These are phyloP conservation scores for Senna tora DNA, from an alignment of 306 rosid genomes.

Conservation along the genomic window DNA sequence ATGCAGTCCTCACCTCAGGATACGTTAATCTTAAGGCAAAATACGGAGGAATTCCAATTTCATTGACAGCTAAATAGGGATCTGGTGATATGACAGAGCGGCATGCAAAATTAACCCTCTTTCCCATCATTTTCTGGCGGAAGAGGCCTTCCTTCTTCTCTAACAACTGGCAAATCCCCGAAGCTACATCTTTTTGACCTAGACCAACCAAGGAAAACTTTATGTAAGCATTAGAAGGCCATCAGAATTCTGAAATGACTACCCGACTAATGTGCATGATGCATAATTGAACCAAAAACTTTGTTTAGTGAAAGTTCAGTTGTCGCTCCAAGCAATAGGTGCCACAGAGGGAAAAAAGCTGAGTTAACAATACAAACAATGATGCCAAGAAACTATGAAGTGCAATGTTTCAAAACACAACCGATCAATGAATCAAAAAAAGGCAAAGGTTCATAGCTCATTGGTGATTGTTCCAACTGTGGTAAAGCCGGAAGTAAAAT, in stretches of 20 bases:
- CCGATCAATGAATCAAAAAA: too few relatives aligned
- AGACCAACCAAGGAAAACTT: constrained; percentile 43
- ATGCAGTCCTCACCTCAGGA: constrained; percentile 75
- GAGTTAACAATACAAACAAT: too few relatives aligned
- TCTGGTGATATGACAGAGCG: constrained; percentile 99
- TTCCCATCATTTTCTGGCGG: constrained; percentile 99
- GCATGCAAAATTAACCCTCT: constrained; percentile 95
- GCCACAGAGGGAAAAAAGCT: background rate
- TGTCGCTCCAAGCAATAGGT: background rate
- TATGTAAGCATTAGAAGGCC: constrained; percentile 28
- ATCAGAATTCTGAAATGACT: constrained; percentile 12
- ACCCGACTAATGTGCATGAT: constrained; percentile 1
- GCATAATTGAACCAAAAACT: background rate
- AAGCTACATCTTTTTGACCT: constrained; percentile 54
- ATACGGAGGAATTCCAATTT: constrained; percentile 95
- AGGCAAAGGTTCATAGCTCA: too few relatives aligned
- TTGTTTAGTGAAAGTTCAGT: constrained; percentile 2
- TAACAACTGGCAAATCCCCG: constrained; percentile 87
- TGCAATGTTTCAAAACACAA: too few relatives aligned
- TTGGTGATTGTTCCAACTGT: too few relatives aligned
- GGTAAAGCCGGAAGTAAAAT: too few relatives aligned
- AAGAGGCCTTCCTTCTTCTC: constrained; percentile 97
- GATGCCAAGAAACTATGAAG: too few relatives aligned
- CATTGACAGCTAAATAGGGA: constrained; percentile 97
- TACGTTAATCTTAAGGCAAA: constrained; percentile 83